Evolutionary conservation across 371 early-diverging fungal species (phyloP).

Genomic region (Actinomortierella wolfii): DNA sequence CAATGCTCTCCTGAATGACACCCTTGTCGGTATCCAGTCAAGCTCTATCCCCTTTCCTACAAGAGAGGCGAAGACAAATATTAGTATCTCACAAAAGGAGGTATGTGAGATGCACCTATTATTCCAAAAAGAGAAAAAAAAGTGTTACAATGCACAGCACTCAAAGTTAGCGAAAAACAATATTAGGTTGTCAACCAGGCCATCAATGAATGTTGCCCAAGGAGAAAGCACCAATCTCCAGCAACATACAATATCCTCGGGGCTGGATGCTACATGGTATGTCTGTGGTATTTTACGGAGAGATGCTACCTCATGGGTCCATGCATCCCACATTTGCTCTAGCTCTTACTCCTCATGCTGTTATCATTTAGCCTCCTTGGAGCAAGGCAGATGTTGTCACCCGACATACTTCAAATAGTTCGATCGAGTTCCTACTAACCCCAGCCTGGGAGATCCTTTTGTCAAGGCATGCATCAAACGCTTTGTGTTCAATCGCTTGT

Average conservation of each 20-base stretch:
- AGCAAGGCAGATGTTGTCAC: conserved; percentile 1
- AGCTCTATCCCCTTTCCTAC: not conserved
- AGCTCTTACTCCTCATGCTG: not conserved
- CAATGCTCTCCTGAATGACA: conserved; percentile 15
- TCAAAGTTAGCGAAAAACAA: no score
- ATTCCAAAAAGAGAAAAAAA: no score
- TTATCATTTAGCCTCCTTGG: not conserved
- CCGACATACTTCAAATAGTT: not conserved
- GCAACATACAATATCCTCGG: conserved; percentile 21
- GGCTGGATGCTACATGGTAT: conserved; percentile 10
- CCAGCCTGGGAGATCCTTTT: not conserved
- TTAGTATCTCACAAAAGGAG: conserved; percentile 5
- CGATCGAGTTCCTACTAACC: no score
- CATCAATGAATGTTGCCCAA: conserved; percentile 15
- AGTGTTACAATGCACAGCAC: no score
- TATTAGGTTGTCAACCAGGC: conserved; percentile 24
- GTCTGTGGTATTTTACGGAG: not conserved
- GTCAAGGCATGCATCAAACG: no score
- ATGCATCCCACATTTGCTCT: not conserved
- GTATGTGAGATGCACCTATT: no score
- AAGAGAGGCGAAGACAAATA: not conserved
- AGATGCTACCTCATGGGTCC: not conserved
- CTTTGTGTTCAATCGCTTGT: no score
- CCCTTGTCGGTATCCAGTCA: conserved; percentile 16
- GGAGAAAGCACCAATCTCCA: not conserved